Evolutionary conservation across 2,329 filamentous ascomycete species (phyloP).

Genomic region (Fusarium metavorans): DNA sequence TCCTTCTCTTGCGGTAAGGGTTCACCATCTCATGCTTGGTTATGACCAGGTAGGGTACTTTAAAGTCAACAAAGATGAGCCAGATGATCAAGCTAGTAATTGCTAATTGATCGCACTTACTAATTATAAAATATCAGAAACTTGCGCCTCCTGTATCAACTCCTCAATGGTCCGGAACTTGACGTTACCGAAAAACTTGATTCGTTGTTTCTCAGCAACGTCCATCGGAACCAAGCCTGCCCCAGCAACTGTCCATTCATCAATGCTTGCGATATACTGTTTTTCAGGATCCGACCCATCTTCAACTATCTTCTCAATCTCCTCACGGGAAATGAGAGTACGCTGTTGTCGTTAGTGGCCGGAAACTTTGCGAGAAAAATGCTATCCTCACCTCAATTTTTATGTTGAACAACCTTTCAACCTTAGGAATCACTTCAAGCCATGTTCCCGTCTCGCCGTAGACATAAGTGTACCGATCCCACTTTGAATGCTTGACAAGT

Average conservation of each 20-base stretch:
- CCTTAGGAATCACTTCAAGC: not conserved
- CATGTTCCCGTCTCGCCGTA: not conserved
- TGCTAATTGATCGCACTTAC: too few relatives aligned
- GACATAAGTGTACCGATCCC: not conserved
- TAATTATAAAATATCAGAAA: not conserved
- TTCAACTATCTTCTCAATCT: not conserved
- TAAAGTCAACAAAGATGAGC: too few relatives aligned
- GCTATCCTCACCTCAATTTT: not conserved
- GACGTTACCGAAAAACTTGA: not conserved
- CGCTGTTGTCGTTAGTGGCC: not conserved
- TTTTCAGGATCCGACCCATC: not conserved
- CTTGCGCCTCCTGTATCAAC: not conserved
- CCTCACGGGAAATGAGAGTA: not conserved
- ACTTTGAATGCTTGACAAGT: not conserved
- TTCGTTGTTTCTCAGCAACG: not conserved
- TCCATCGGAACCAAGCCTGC: not conserved
- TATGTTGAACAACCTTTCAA: not conserved
- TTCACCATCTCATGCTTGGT: too few relatives aligned
- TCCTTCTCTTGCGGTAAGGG: too few relatives aligned
- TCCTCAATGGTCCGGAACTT: not conserved
- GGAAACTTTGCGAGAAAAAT: accelerated
- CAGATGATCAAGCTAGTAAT: too few relatives aligned
- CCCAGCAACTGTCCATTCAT: not conserved
- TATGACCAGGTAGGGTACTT: too few relatives aligned
- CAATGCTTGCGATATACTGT: not conserved